Base-by-base conservation (phyloP, 768 basidiomycete species). In the Nevesoporus exiguus region DNA sequence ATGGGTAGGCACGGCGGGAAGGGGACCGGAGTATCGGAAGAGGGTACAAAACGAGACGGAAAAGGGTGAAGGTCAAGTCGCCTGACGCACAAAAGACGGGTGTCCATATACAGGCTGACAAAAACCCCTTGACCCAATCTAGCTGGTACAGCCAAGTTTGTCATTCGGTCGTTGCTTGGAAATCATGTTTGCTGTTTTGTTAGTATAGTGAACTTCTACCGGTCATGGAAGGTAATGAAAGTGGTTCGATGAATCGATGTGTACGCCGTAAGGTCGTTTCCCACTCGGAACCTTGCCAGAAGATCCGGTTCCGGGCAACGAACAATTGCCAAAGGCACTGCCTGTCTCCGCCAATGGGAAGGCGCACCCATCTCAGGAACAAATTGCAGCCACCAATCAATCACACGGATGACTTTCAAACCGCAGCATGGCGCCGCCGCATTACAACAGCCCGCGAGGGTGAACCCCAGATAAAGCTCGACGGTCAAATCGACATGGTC, bases 1-100 rank as follows among this genome's bases (percentile, higher is more conserved):
- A 53, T 96, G 93, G 93, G 82, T 92, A 29, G 93, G 93, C n/a
- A 72, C 72, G 51, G 54, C 66, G 30, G 65, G 73, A 51, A 64
- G 65, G 60, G 71, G 65, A 36, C 65, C 66, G 58, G 67, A 69
- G 47, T 56, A 57, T 52, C 66, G 70, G 66, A 71, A 72, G 61
- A 71, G 70, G 68, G 71, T 63, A 55, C 62, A 49, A 53, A 56
- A 13, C 48, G 61, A 58, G 37, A 56, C 59, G 34, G 57, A 66
- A 66, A 65, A 67, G 64, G 69, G 68, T 56, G 52, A 62, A 55
- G 51, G 52, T 24, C 47, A 43, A 37, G 61, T 59, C 52, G 61
- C 51, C 49, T 70, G 66, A 39, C 33, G 57, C 37, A 51, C 52
- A 49, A 55, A 39, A 49, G 52, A 36, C 51, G 50, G 17, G 58